Conservation (phyloP, 306 rosid species). For the Calophaca sinica region DNA sequence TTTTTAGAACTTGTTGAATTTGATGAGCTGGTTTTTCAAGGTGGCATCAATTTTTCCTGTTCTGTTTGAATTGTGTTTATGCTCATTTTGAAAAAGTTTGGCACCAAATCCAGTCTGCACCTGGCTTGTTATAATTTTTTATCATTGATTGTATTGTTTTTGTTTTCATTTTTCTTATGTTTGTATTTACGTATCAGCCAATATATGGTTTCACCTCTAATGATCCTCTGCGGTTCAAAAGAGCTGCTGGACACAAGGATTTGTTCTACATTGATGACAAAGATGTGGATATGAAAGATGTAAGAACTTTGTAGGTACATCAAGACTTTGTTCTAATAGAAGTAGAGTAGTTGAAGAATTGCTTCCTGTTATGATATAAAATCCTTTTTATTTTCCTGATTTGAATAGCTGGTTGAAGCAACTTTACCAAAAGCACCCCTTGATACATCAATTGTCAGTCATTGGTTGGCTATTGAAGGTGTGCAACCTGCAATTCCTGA, state of each 20-base stretch:
- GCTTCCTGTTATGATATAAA: conserved; percentile 27
- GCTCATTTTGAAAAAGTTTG: conserved; percentile 1
- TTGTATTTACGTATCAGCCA: conserved; percentile 66
- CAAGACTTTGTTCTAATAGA: conserved; percentile 29
- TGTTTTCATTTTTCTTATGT: conserved; percentile 42
- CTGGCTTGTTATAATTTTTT: conserved; percentile 17
- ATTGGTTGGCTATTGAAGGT: conserved; percentile 97
- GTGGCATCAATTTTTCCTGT: neutral
- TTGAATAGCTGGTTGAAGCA: conserved; percentile 71
- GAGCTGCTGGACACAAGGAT: conserved; percentile 89
- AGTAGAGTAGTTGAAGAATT: conserved; percentile 22
- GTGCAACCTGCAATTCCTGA: conserved; percentile 90
- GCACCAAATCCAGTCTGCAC: neutral
- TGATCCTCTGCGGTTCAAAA: conserved; percentile 77
- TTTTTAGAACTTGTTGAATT: conserved; percentile 15
- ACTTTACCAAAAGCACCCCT: conserved; percentile 78
- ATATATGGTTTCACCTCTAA: conserved; percentile 79
- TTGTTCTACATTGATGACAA: conserved; percentile 89
- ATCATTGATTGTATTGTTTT: conserved; percentile 33
- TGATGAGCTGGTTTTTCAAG: conserved; percentile 12
- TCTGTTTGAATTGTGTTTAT: conserved; percentile 7
- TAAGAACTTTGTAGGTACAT: conserved; percentile 57
- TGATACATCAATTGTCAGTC: conserved; percentile 74
- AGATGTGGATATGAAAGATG: conserved; percentile 91
- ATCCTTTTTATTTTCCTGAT: conserved; percentile 38